Base-by-base conservation (phyloP, 208 protist genomes). In the Leishmania tarentolae region DNA sequence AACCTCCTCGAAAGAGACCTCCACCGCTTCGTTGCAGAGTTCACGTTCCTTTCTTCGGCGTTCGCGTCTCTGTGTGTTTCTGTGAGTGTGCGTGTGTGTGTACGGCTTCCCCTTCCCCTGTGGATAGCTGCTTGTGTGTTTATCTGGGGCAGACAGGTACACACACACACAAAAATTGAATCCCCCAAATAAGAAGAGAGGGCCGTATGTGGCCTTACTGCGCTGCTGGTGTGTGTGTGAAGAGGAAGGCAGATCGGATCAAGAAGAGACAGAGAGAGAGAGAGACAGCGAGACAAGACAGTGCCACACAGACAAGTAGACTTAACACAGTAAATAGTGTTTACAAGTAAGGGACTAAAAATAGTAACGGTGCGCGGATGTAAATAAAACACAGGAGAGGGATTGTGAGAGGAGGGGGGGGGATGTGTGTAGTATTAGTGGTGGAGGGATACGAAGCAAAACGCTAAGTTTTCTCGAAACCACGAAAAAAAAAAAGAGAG, bases 261-360 rank as follows among this genome's bases (percentile, higher is more conserved):
- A 47, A 69, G 50, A 76, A 11, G 40, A 31, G 31, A 56, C 19
- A 74, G n/a, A 40, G n/a, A 24, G n/a, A 74, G 13, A 53, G 31
- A 42, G 35, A 28, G 13, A 31, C 35, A 17, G 46, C 31, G 31
- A 72, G 40, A 28, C n/a, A 37, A 35, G 9, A n/a, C 65, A 50
- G 73, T 52, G 46, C 74, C 4, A 17, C n/a, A 50, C 37, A 4
- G 0, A 31, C 61, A 31, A 47, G 5, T n/a, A 44, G 24, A 71
- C 47, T 46, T 53, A 53, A 35, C 24, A 21, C 65, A n/a, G 73
- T 61, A 24, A 78, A 75, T 47, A 77, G 57, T 59, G 72, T 35
- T 68, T 81, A 80, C 52, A 24, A 66, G 75, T 69, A 73, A 66
- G 56, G 47, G n/a, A 50, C 13, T 28, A n/a, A 72, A 75, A 52